Evolutionary conservation across 2,329 filamentous ascomycete genomes (phyloP).

Genomic region (Pestalotiopsis sp.): DNA sequence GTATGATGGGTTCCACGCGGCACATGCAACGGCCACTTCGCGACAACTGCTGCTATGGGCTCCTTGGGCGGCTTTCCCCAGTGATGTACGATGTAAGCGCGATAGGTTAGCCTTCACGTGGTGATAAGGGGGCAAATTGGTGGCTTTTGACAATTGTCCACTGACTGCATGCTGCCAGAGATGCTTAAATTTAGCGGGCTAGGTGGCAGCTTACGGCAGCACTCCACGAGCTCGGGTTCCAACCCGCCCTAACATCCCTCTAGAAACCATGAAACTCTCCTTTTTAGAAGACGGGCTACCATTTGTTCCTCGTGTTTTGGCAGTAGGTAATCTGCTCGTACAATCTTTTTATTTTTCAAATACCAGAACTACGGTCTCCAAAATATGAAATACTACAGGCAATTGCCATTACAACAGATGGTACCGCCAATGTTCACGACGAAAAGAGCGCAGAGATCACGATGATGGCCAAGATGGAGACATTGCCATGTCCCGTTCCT

Average conservation of each 20-base stretch:
- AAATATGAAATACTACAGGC: no score
- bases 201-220: neutral
- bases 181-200: neutral
- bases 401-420: no score
- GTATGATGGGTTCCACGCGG: neutral
- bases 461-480: neutral
- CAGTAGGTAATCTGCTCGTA: no score
- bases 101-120: conserved; percentile 11
- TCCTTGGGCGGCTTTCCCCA: neutral
- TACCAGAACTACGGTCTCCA: no score
- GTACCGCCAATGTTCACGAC: neutral
- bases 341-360: no score
- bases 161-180: neutral
- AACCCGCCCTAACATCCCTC: neutral
- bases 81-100: conserved; percentile 6
- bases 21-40: neutral
- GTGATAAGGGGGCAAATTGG: conserved; percentile 3
- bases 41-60: neutral
- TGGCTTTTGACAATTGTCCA: no score
- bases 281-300: no score
- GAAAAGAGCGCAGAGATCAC: neutral
- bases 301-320: no score
- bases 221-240: neutral
- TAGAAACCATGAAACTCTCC: neutral
- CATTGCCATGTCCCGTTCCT: neutral